These are phyloP conservation scores for Penstemon barbatus DNA, from an alignment of 257 asterid genomes.

Conservation along the genomic window DNA sequence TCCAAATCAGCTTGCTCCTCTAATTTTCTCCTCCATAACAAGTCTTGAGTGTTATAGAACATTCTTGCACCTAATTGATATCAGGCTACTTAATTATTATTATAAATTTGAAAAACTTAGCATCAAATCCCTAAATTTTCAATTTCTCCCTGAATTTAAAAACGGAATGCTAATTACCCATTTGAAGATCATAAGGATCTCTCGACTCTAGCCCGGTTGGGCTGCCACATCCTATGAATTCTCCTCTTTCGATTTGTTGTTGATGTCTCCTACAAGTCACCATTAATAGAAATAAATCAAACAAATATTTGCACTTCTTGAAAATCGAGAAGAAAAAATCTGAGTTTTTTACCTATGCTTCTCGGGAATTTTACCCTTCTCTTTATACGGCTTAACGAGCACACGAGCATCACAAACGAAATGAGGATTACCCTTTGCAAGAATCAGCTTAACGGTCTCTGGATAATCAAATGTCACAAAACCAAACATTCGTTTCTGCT, in stretches of 20 bases:
- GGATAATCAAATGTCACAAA: constrained; percentile 69
- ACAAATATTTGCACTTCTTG: not conserved
- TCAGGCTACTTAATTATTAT: not conserved
- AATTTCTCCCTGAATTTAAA: no score
- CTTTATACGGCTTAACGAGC: constrained; percentile 69
- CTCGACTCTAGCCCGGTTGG: constrained; percentile 64
- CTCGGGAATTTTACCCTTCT: constrained; percentile 73
- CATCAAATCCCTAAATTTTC: no score
- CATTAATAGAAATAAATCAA: not conserved
- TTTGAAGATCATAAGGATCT: constrained; percentile 63
- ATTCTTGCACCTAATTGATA: constrained; percentile 47
- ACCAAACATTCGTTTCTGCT: constrained; percentile 78
- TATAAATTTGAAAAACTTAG: no score
- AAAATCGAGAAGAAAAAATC: not conserved
- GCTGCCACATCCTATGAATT: constrained; percentile 57
- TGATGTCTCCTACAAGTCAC: constrained; percentile 48
- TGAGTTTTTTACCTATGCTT: constrained; percentile 42
- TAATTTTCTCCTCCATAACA: constrained; percentile 65
- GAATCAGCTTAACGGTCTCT: constrained; percentile 68
- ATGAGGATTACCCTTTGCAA: constrained; percentile 76
- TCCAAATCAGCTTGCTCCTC: constrained; percentile 69
- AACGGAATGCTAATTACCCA: constrained; percentile 36
- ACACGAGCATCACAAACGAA: constrained; percentile 80
- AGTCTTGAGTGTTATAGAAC: constrained; percentile 54
- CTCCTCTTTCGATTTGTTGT: constrained; percentile 64